Evolutionary conservation across 192 early-diverging fungal genomes (phyloP).

Genomic region (Rhizoclosmatium globosum): DNA sequence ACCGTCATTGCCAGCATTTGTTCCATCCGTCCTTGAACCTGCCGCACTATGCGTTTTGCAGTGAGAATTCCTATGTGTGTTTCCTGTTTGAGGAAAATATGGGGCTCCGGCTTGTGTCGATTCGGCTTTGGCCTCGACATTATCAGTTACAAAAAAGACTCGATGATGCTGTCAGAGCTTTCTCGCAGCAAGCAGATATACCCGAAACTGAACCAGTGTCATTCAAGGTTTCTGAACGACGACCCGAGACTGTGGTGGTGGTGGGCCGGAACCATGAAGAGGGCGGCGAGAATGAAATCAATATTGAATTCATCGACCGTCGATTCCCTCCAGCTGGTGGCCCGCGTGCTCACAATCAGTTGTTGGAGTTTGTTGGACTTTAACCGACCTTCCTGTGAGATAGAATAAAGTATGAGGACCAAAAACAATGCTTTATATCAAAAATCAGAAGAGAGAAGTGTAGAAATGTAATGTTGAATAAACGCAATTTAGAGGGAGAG

Average conservation of each 20-base stretch:
- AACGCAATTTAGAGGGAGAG: not conserved
- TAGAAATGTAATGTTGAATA: too few relatives aligned
- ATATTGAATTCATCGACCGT: slow-evolving; percentile 24
- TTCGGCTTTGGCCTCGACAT: slow-evolving; percentile 11
- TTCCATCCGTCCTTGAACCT: slow-evolving; percentile 12
- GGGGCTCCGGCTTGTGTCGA: slow-evolving; percentile 29
- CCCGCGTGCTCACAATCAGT: slow-evolving; percentile 7
- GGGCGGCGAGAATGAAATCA: slow-evolving; percentile 8
- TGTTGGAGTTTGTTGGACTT: slow-evolving; percentile 30
- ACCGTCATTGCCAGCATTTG: not conserved
- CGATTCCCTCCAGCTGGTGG: slow-evolving; percentile 8
- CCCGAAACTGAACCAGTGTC: slow-evolving; percentile 28
- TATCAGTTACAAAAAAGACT: not conserved
- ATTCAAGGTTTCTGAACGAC: not conserved
- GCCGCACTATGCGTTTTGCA: not conserved
- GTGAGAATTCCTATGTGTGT: slow-evolving; percentile 9
- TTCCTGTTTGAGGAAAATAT: slow-evolving; percentile 28
- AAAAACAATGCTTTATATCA: too few relatives aligned
- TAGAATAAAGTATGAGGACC: too few relatives aligned
- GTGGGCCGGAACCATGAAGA: not conserved
- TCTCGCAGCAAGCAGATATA: slow-evolving; percentile 17
- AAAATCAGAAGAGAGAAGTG: too few relatives aligned
- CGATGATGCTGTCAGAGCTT: not conserved
- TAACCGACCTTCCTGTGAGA: too few relatives aligned
- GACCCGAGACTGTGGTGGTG: slow-evolving; percentile 16